These are phyloP conservation scores for Pseudonitzschia delicatissima DNA, from an alignment of 108 stramenopile species.

Conservation along the genomic window DNA sequence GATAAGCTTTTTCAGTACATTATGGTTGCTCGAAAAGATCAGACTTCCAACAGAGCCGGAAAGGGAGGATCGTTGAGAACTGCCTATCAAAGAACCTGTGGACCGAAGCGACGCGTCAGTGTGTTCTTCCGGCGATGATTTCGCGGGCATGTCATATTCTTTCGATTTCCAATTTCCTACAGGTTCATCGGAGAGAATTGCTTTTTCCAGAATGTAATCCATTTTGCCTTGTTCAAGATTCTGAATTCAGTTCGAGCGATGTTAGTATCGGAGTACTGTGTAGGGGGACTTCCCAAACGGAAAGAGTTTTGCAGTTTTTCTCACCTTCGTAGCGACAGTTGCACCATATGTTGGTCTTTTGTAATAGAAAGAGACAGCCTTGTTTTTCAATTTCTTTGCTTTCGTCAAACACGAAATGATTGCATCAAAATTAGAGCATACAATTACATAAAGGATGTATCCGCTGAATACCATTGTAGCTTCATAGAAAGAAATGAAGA, in stretches of 20 bases:
- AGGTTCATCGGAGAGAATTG: conserved; percentile 25
- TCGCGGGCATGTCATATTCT: conserved; percentile 17
- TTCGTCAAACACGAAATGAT: conserved; percentile 22
- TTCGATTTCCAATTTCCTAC: conserved; percentile 21
- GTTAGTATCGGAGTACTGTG: too few relatives aligned
- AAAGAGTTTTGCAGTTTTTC: too few relatives aligned
- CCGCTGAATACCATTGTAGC: conserved; percentile 60
- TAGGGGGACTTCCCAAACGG: too few relatives aligned
- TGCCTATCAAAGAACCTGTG: background rate
- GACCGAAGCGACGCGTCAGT: background rate
- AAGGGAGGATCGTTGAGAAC: background rate
- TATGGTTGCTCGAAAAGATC: background rate
- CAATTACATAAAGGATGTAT: conserved; percentile 67
- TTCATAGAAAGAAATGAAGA: conserved; percentile 57
- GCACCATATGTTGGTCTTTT: background rate
- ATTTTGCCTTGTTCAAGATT: conserved; percentile 6
- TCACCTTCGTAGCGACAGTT: background rate
- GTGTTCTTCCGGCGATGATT: background rate
- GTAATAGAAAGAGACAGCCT: background rate
- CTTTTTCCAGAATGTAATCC: conserved; percentile 13
- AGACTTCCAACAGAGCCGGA: conserved; percentile 16
- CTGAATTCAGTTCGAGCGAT: too few relatives aligned
- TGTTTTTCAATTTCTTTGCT: background rate
- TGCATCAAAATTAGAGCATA: conserved; percentile 58
- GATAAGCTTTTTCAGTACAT: conserved; percentile 11